These are phyloP conservation scores for Scedosporium minutisporum DNA, from an alignment of 2,329 filamentous ascomycete genomes.

Conservation along the genomic window DNA sequence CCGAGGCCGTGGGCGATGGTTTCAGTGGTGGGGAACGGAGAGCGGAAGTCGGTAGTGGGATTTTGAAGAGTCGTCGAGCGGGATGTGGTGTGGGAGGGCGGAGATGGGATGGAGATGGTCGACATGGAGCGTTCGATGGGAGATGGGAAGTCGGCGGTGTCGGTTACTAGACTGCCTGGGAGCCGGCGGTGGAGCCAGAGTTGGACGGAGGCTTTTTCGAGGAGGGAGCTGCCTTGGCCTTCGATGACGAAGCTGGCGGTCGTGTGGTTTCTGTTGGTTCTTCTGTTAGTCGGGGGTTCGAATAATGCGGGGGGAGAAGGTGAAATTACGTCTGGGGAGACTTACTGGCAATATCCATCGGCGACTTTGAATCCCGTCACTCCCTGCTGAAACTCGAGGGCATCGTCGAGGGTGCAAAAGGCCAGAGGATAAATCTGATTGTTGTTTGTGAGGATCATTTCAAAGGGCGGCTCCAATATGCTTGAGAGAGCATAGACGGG, in stretches of 20 bases:
- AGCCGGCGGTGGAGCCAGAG: conserved; percentile 22
- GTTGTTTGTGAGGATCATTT: conserved; percentile 20
- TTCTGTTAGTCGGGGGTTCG: background rate
- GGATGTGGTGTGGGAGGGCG: background rate
- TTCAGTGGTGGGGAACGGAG: background rate
- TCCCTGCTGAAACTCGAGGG: conserved; percentile 23
- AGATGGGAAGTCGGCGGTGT: conserved; percentile 13
- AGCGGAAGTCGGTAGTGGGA: background rate
- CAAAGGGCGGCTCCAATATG: conserved; percentile 11
- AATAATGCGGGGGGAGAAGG: background rate
- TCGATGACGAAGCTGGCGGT: conserved; percentile 20
- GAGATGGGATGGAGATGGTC: background rate
- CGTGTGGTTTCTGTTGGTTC: conserved; percentile 11
- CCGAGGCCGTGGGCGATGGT: background rate
- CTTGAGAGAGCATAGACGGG: conserved; percentile 17
- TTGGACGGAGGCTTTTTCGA: conserved; percentile 20
- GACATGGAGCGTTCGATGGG: background rate
- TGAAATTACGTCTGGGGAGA: background rate
- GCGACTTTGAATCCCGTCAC: conserved; percentile 22
- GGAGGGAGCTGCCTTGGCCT: conserved; percentile 11
- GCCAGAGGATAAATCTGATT: conserved; percentile 20
- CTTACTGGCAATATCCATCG: conserved; percentile 17
- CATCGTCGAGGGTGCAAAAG: conserved; percentile 16
- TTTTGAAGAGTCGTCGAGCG: background rate
- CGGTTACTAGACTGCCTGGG: conserved; percentile 19